Conservation (phyloP, 768 basidiomycete species). For the Collybia mongolica region DNA sequence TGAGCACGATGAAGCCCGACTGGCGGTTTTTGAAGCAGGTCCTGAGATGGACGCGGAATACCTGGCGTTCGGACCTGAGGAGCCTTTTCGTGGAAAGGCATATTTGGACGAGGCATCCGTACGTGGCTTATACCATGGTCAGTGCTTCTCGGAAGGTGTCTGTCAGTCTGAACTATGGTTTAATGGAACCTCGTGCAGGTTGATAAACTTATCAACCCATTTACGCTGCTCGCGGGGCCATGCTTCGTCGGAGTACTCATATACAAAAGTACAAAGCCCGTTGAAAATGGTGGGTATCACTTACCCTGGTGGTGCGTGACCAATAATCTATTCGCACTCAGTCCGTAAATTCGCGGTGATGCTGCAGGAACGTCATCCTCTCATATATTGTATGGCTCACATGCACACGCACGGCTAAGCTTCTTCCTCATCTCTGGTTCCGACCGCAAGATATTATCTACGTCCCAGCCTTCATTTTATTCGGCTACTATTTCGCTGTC, state of each 20-base stretch:
- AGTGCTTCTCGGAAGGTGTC: slow-evolving; percentile 44
- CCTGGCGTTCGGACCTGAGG: slow-evolving; percentile 87
- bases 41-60: slow-evolving; percentile 90
- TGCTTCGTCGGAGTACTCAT: slow-evolving; percentile 73
- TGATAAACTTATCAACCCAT: slow-evolving; percentile 82
- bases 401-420: slow-evolving; percentile 75
- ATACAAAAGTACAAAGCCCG: slow-evolving; percentile 72
- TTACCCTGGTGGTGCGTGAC: slow-evolving; percentile 72
- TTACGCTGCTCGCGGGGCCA: slow-evolving; percentile 85
- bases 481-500: slow-evolving; percentile 92
- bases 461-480: slow-evolving; percentile 82
- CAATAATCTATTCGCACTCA: neutral
- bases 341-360: no score
- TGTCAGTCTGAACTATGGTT: neutral
- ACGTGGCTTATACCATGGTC: slow-evolving; percentile 93
- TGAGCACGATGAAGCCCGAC: slow-evolving; percentile 95
- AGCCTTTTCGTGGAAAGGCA: slow-evolving; percentile 86
- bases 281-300: slow-evolving; percentile 70
- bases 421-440: slow-evolving; percentile 79
- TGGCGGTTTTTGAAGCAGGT: slow-evolving; percentile 96
- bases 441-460: slow-evolving; percentile 74
- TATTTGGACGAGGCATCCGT: slow-evolving; percentile 88
- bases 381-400: slow-evolving; percentile 71
- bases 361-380: slow-evolving; percentile 59
- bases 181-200: slow-evolving; percentile 43